phyloP scores from a whole-genome alignment of 257 asterid genomes.

The Solanum stenotomum region DNA sequence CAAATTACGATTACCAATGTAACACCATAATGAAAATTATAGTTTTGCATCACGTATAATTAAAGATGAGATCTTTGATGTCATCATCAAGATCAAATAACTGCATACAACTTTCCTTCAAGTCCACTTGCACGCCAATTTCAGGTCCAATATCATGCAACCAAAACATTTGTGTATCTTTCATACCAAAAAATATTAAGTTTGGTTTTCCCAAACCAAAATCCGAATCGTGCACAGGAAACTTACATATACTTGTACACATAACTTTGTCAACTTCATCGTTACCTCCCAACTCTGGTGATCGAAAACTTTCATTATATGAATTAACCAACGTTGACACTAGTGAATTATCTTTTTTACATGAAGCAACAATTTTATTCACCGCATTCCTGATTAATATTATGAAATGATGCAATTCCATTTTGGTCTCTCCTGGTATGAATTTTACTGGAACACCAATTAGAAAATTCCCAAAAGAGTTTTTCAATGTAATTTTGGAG shows the following conservation, averaged over 20 bases:
- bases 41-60: too few species aligned
- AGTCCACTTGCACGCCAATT: not conserved
- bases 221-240: not conserved
- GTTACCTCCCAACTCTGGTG: not conserved
- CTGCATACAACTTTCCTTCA: not conserved
- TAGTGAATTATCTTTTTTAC: not conserved
- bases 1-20: not conserved
- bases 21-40: not conserved
- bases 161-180: not conserved
- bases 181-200: not conserved
- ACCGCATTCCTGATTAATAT: not conserved
- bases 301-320: not conserved
- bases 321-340: not conserved
- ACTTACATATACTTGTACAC: not conserved
- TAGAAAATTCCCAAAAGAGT: not conserved
- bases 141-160: not conserved
- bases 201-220: conserved; percentile 6
- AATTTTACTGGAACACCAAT: not conserved
- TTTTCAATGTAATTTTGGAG: not conserved
- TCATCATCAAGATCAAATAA: not conserved
- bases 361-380: not conserved
- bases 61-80: not conserved
- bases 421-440: not conserved
- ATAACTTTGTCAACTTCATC: not conserved
- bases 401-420: not conserved